A percentile compares a stretch with the other conserved stretches of the same genome.
Evolutionary conservation across 805 yeast genomes (phyloP).

Genomic region (Metschnikowia corniflorae): DNA sequence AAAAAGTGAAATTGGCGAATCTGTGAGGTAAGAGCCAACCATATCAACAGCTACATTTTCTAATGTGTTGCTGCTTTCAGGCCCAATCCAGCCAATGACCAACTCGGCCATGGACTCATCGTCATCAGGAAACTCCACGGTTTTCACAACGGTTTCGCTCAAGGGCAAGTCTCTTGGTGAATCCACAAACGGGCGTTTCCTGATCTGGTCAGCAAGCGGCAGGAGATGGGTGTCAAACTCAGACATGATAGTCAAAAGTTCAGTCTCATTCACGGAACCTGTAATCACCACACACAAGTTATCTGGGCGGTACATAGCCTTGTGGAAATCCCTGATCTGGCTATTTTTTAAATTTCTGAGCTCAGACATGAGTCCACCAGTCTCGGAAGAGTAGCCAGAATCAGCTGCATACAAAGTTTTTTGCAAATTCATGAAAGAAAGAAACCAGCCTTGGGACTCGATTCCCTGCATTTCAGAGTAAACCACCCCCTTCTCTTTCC

Average conservation of each 20-base stretch:
- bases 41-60: slow-evolving; percentile 67
- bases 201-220: slow-evolving; percentile 27
- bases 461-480: slow-evolving; percentile 96
- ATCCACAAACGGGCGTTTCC: slow-evolving; percentile 77
- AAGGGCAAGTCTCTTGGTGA: slow-evolving; percentile 46
- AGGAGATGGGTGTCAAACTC: slow-evolving; percentile 60
- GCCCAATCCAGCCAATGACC: slow-evolving; percentile 78
- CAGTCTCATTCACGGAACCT: slow-evolving; percentile 81
- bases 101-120: slow-evolving; percentile 84
- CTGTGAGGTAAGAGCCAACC: slow-evolving; percentile 70
- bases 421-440: slow-evolving; percentile 57
- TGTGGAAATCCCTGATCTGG: slow-evolving; percentile 74
- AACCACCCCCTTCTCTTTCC: slow-evolving; percentile 93
- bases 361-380: slow-evolving; percentile 85
- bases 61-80: slow-evolving; percentile 49
- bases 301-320: slow-evolving; percentile 69
- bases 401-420: slow-evolving; percentile 49
- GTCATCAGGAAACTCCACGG: slow-evolving; percentile 79
- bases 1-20: slow-evolving; percentile 72
- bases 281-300: slow-evolving; percentile 78
- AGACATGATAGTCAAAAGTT: slow-evolving; percentile 56
- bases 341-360: slow-evolving; percentile 70
- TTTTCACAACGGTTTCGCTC: slow-evolving; percentile 38
- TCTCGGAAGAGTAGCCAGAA: slow-evolving; percentile 88
- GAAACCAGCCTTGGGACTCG: slow-evolving; percentile 72